A percentile compares a stretch with the other conserved stretches of the same genome.
Evolutionary conservation across 23 red algal species (phyloP).

Genomic region (Cyanidium caldarium): DNA sequence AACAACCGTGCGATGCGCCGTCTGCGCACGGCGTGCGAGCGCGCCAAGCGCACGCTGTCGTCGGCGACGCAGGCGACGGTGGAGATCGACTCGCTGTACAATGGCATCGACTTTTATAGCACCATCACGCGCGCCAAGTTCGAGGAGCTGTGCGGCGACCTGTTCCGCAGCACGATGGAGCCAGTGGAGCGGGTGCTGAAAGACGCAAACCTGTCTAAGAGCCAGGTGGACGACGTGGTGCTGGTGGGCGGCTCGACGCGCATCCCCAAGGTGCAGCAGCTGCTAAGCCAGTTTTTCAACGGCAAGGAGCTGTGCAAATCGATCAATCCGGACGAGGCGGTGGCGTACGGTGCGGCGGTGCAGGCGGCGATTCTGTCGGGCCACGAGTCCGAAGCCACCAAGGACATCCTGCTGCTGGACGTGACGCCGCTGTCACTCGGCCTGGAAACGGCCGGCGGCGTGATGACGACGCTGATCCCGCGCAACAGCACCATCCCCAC

Average conservation of each 20-base stretch:
- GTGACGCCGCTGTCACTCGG: conserved; percentile 94
- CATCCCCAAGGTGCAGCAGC: conserved; percentile 94
- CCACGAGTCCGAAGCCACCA: conserved; percentile 75
- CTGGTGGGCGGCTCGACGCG: conserved; percentile 96
- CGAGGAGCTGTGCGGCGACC: conserved; percentile 94
- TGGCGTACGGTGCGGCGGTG: conserved; percentile 94
- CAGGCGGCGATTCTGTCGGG: conserved; percentile 94
- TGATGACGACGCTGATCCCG: conserved; percentile 96
- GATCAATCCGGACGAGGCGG: conserved; percentile 99
- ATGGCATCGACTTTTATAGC: conserved; percentile 96
- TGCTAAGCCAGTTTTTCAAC: conserved; percentile 88
- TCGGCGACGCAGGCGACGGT: conserved; percentile 89
- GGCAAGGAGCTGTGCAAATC: conserved; percentile 99
- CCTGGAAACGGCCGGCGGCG: conserved; percentile 93
- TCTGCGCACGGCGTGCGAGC: conserved; percentile 94
- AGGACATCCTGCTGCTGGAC: conserved; percentile 92
- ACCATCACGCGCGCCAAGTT: conserved; percentile 91
- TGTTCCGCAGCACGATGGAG: conserved; percentile 89
- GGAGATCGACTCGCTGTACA: conserved; percentile 92
- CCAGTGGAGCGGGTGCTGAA: conserved; percentile 85
- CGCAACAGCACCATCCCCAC: conserved; percentile 98
- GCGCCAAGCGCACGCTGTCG: conserved; percentile 90
- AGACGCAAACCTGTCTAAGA: conserved; percentile 83
- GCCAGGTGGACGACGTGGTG: conserved; percentile 90
- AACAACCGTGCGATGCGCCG: conserved; percentile 64